Conservation (phyloP, 2,329 filamentous ascomycete species). For the Phymatotrichopsis omnivora region DNA sequence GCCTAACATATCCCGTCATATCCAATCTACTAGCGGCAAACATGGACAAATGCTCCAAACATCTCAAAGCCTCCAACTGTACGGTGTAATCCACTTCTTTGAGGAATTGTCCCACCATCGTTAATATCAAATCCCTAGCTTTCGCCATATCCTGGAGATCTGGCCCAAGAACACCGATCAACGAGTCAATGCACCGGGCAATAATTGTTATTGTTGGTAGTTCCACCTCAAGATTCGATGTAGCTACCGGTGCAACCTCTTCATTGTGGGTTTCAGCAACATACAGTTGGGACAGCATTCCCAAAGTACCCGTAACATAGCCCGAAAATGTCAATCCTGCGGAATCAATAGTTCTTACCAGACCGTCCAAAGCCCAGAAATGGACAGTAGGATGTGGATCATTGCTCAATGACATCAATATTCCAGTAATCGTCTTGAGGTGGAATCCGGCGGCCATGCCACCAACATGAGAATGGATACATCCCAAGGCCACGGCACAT, state of each 20-base stretch:
- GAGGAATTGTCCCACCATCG: conserved; percentile 71
- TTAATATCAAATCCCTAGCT: conserved; percentile 84
- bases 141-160: conserved; percentile 89
- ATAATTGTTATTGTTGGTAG: conserved; percentile 73
- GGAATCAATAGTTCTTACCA: conserved; percentile 79
- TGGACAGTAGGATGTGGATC: conserved; percentile 93
- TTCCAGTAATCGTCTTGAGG: conserved; percentile 91
- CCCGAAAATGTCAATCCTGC: conserved; percentile 85
- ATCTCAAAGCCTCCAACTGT: conserved; percentile 66
- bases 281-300: conserved; percentile 89
- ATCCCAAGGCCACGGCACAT: conserved; percentile 85
- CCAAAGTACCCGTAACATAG: conserved; percentile 81
- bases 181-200: conserved; percentile 80
- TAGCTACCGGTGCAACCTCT: conserved; percentile 66
- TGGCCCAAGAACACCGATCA: conserved; percentile 91
- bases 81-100: conserved; percentile 61
- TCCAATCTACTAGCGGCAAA: conserved; percentile 85
- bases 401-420: conserved; percentile 93
- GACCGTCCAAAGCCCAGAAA: conserved; percentile 86
- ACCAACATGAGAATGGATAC: conserved; percentile 88
- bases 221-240: conserved; percentile 83
- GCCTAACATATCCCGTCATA: conserved; percentile 70
- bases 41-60: conserved; percentile 80
- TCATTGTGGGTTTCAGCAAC: conserved; percentile 83
- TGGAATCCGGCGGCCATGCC: conserved; percentile 97